Evolutionary conservation across 371 early-diverging fungal species (phyloP).

Genomic region (Circinella minor): DNA sequence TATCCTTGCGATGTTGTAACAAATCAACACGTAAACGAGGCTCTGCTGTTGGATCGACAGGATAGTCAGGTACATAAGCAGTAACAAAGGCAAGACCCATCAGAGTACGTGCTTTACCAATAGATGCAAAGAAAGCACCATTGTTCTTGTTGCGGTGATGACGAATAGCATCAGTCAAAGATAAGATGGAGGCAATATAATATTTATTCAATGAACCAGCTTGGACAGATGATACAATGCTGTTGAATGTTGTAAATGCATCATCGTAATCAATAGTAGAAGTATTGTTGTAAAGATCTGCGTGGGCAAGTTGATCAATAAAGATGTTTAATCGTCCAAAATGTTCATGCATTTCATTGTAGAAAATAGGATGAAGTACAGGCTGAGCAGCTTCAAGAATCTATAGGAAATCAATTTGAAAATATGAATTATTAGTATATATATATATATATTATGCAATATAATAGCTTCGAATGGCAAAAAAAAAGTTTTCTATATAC

Average conservation of each 20-base stretch:
- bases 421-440: neutral
- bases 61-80: conserved; percentile 76
- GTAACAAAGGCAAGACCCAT: conserved; percentile 65
- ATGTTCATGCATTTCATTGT: neutral
- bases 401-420: neutral
- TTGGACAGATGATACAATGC: conserved; percentile 14
- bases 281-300: conserved; percentile 2
- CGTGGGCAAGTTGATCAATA: conserved; percentile 6
- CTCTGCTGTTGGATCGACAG: conserved; percentile 79
- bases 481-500: conserved; percentile 20
- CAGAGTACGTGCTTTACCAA: conserved; percentile 62
- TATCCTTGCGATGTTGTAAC: conserved; percentile 47
- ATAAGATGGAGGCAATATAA: conserved; percentile 26
- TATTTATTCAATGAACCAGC: conserved; percentile 23
- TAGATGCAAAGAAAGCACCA: conserved; percentile 21
- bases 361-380: neutral
- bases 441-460: neutral
- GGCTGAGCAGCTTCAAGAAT: conserved; percentile 10
- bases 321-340: conserved; percentile 11
- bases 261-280: conserved; percentile 19
- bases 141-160: conserved; percentile 26
- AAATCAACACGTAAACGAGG: conserved; percentile 67
- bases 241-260: conserved; percentile 11
- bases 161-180: conserved; percentile 22
- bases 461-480: too few species aligned